Base-by-base conservation (phyloP, 2,329 filamentous ascomycete species). In the Aspergillus eucalypticola region DNA sequence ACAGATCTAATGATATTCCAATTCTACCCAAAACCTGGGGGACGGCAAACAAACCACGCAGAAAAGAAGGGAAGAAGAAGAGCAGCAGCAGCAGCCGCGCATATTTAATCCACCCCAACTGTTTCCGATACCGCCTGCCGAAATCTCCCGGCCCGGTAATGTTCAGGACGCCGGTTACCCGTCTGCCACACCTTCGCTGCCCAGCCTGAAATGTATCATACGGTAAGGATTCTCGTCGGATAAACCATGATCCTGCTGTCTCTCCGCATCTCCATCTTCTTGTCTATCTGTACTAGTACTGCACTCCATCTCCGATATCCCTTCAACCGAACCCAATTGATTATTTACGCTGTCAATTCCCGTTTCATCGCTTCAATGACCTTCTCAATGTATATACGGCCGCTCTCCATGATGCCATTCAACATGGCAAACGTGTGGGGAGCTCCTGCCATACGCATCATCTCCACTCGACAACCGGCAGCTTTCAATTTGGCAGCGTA, bases 401-500 rank as follows among this genome's bases (percentile, higher is more conserved):
- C 73, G 13, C 62, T 57, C 6, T 73, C 66, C 38, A 76, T 49
- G 39, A 76, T 73, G 0, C 64, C 73, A 59, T 75, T 73, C 38
- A 76, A 54, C 13, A 27, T 29, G 23, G 63, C 42, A 48, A 76
- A 71, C 1, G 68, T 69, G 65, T 78, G 76, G 5, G 76, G 73
- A n/a, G 67, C 73, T 5, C 75, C 73, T 17, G 62, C 58, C 54
- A 71, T 69, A 27, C 71, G 69, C 46, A 70, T 67, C 46, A 73
- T 17, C 32, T 75, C 70, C 35, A 73, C 75, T 54, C 67, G 61
- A 54, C 69, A 71, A 3, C 74, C 75, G 8, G 75, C 75, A 49
- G 67, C 71, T 58, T 70, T 68, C 60, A 79, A 61, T 58, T 76
- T 78, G 15, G 61, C 71, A 4, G 70, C 76, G 65, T 78, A 79